Evolutionary conservation across 768 basidiomycete genomes (phyloP).

Genomic region (Auriscalpium orientale): DNA sequence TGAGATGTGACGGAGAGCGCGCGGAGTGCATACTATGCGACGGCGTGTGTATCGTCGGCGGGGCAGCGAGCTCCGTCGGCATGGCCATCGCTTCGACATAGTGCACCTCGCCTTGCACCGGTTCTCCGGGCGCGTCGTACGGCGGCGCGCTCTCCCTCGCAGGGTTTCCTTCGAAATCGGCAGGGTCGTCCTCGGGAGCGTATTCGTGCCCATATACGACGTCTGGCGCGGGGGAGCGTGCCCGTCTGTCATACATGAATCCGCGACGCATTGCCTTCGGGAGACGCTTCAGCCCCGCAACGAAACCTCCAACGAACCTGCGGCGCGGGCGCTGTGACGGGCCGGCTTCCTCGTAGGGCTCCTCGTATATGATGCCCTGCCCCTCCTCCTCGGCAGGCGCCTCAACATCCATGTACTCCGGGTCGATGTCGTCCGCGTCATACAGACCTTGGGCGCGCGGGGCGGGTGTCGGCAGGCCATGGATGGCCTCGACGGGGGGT

Average conservation of each 20-base stretch:
- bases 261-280: constrained; percentile 10
- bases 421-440: constrained; percentile 6
- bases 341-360: constrained; percentile 1
- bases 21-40: constrained; percentile 8
- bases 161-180: background rate
- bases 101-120: constrained; percentile 1
- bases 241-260: constrained; percentile 2
- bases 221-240: background rate
- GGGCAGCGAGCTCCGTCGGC: constrained; percentile 1
- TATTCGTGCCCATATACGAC: background rate
- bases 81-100: constrained; percentile 9
- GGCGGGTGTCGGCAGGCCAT: background rate
- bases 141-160: background rate
- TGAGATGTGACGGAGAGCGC: constrained; percentile 12
- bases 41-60: background rate
- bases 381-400: background rate
- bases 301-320: constrained; percentile 15
- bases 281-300: constrained; percentile 6
- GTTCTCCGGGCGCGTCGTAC: constrained; percentile 2
- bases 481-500: background rate
- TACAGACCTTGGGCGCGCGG: background rate
- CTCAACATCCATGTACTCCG: constrained; percentile 11
- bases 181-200: background rate
- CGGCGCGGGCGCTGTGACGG: background rate
- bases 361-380: background rate